Conservation (phyloP, 768 basidiomycete species). For the Dioszegia crocea region DNA sequence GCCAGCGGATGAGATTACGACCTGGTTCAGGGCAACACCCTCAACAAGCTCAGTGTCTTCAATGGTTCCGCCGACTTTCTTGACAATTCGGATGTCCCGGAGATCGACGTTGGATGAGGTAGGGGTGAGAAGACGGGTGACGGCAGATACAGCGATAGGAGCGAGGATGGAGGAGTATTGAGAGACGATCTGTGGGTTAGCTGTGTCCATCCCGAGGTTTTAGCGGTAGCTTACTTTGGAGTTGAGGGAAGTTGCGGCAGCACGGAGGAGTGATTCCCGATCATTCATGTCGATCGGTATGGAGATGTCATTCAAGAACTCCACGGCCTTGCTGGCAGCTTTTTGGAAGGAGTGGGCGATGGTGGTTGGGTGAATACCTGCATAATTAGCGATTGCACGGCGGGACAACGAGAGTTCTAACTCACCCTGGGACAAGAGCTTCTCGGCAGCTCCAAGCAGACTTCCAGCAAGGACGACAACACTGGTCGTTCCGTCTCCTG, state of each 20-base stretch:
- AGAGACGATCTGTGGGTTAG: conserved; percentile 74
- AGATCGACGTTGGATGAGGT: conserved; percentile 94
- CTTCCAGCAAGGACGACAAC: conserved; percentile 96
- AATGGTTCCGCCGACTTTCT: conserved; percentile 97
- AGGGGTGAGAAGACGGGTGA: conserved; percentile 81
- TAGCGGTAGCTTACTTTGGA: conserved; percentile 68
- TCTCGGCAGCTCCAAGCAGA: conserved; percentile 89
- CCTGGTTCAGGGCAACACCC: conserved; percentile 96
- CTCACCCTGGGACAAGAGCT: conserved; percentile 82
- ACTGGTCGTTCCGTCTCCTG: conserved; percentile 95
- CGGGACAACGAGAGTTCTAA: not conserved
- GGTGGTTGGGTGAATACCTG: conserved; percentile 86
- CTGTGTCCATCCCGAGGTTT: not conserved
- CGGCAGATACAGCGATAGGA: conserved; percentile 97
- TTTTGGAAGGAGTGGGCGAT: conserved; percentile 92
- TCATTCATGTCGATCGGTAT: conserved; percentile 88
- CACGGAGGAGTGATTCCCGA: conserved; percentile 74
- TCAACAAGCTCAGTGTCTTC: conserved; percentile 97
- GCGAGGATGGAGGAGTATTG: conserved; percentile 97
- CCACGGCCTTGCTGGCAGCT: conserved; percentile 87
- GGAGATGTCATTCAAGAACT: conserved; percentile 87
- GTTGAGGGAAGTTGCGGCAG: conserved; percentile 91
- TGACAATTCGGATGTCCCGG: conserved; percentile 90
- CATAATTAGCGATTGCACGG: not conserved
- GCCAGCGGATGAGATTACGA: conserved; percentile 80